Percentiles rank a stretch among this genome's conserved stretches.
Evolutionary conservation across 1,139 yeast species (phyloP).

Genomic region (Wickerhamomyces sp.): DNA sequence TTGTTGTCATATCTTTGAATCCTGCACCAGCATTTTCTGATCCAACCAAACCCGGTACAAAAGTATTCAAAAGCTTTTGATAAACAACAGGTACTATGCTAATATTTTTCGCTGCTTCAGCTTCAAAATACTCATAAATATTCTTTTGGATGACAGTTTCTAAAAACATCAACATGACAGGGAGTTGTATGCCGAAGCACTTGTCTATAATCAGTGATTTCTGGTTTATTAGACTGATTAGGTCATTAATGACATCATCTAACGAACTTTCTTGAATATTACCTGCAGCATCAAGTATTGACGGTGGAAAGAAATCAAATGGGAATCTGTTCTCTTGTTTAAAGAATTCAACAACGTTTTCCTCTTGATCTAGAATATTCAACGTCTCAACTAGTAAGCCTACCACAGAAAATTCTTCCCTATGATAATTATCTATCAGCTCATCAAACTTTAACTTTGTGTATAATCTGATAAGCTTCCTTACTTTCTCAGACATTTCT

Average conservation of each 20-base stretch:
- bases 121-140: slow-evolving; percentile 43
- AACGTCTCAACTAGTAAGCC: slow-evolving; percentile 34
- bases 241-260: slow-evolving; percentile 21
- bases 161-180: slow-evolving; percentile 30
- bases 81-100: slow-evolving; percentile 29
- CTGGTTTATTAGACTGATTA: slow-evolving; percentile 26
- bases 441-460: slow-evolving; percentile 35
- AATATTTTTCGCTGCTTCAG: slow-evolving; percentile 50
- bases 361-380: slow-evolving; percentile 35
- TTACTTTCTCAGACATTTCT: slow-evolving; percentile 8
- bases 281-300: slow-evolving; percentile 26
- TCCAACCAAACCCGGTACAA: slow-evolving; percentile 24
- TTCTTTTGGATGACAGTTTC: slow-evolving; percentile 34
- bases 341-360: slow-evolving; percentile 42
- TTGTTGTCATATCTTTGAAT: slow-evolving; percentile 24
- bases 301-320: slow-evolving; percentile 28
- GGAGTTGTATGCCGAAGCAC: slow-evolving; percentile 31
- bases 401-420: slow-evolving; percentile 40
- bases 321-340: slow-evolving; percentile 42
- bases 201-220: slow-evolving; percentile 30
- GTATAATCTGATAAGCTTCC: slow-evolving; percentile 10
- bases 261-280: slow-evolving; percentile 27
- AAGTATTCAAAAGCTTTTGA: slow-evolving; percentile 18
- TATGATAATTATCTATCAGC: slow-evolving; percentile 56
- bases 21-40: slow-evolving; percentile 30